A percentile compares a stretch with the other conserved stretches of the same genome.
Conservation (phyloP, 352 stramenopile species). For the Pythium chondricola region DNA sequence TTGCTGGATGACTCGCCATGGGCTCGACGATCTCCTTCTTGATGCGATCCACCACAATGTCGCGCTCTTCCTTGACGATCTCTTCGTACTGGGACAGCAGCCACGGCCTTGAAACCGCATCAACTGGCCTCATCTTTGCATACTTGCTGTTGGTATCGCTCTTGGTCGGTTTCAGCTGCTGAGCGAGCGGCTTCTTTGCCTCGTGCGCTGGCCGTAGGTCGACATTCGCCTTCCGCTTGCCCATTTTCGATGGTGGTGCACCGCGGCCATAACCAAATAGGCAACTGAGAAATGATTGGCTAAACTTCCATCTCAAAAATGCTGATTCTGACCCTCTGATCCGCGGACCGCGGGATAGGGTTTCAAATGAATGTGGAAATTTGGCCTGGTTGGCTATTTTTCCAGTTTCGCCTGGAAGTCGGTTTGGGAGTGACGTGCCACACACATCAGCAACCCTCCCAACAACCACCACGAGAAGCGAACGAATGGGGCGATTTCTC, state of each 20-base stretch:
- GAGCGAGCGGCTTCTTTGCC: slow-evolving; percentile 12
- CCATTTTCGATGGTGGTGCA: too few relatives aligned
- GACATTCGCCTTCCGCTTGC: too few relatives aligned
- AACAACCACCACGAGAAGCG: neutral
- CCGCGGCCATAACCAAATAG: too few relatives aligned
- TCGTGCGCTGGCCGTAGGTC: slow-evolving; percentile 6
- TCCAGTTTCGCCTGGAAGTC: too few relatives aligned
- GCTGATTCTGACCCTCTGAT: too few relatives aligned
- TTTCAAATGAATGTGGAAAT: too few relatives aligned
- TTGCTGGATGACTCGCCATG: slow-evolving; percentile 3
- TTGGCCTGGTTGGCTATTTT: too few relatives aligned
- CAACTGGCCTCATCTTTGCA: slow-evolving; percentile 11
- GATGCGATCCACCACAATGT: slow-evolving; percentile 74
- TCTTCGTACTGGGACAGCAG: slow-evolving; percentile 46
- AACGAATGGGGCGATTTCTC: slow-evolving; percentile 54
- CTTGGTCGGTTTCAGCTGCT: slow-evolving; percentile 11
- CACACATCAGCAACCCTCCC: neutral
- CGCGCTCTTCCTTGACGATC: slow-evolving; percentile 61
- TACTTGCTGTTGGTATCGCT: neutral
- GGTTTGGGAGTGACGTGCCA: too few relatives aligned
- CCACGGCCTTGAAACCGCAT: slow-evolving; percentile 32
- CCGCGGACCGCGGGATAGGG: too few relatives aligned
- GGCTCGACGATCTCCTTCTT: slow-evolving; percentile 47
- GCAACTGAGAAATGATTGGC: too few relatives aligned
- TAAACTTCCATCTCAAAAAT: too few relatives aligned